Conservation (phyloP, 2,329 filamentous ascomycete species). For the Penicillium polonicum region DNA sequence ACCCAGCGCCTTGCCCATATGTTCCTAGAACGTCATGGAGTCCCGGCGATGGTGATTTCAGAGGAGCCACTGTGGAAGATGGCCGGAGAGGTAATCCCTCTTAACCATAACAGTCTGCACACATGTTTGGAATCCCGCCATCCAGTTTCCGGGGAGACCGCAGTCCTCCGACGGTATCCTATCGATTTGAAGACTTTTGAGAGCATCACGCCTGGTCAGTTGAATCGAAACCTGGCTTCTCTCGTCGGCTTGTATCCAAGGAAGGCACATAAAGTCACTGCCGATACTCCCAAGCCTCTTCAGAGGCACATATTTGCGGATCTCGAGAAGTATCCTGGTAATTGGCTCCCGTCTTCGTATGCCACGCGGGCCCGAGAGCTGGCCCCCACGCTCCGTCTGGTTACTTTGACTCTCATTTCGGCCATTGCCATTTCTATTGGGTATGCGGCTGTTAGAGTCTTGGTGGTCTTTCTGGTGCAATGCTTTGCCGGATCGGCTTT, state of each 20-base stretch:
- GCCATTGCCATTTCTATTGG: constrained; percentile 32
- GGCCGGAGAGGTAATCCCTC: constrained; percentile 33
- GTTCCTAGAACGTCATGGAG: constrained; percentile 45
- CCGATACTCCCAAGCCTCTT: constrained; percentile 12
- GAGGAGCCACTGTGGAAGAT: constrained; percentile 45
- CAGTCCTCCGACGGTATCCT: constrained; percentile 41
- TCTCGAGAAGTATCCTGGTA: constrained; percentile 28
- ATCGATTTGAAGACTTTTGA: constrained; percentile 50
- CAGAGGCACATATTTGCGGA: constrained; percentile 18
- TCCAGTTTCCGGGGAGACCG: constrained; percentile 33
- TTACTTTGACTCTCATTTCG: constrained; percentile 29
- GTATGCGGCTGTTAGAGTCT: constrained; percentile 29
- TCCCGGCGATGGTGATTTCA: constrained; percentile 47
- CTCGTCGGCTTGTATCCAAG: constrained; percentile 36
- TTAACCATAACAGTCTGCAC: constrained; percentile 45
- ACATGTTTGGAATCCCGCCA: constrained; percentile 45
- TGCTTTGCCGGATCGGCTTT: constrained; percentile 25
- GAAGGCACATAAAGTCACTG: constrained; percentile 21
- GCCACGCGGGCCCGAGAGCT: constrained; percentile 23
- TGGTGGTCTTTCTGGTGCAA: constrained; percentile 28
- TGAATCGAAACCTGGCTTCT: constrained; percentile 49
- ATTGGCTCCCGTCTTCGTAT: constrained; percentile 26
- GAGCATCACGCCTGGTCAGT: constrained; percentile 46
- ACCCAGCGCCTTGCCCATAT: constrained; percentile 36
- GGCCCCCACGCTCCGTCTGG: constrained; percentile 29